Conservation (phyloP, 306 rosid species). For the Luffa aegyptiaca region DNA sequence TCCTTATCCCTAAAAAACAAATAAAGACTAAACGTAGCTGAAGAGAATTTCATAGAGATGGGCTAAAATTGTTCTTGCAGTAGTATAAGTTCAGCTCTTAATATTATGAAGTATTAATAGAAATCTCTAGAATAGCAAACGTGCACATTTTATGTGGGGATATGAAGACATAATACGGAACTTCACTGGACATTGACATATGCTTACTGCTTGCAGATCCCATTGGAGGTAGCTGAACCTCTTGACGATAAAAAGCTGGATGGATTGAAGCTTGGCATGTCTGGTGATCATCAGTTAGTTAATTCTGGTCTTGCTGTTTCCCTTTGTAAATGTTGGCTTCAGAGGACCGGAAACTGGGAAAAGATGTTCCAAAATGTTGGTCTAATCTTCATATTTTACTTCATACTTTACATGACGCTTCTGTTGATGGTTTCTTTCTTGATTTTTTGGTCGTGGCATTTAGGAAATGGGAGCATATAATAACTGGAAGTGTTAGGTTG, state of each 20-base stretch:
- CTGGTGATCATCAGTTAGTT: conserved; percentile 60
- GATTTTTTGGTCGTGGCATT: background rate
- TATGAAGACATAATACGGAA: background rate
- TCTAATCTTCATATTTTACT: conserved; percentile 2
- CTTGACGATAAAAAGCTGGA: conserved; percentile 32
- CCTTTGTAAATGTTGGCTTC: conserved; percentile 75
- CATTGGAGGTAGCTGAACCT: conserved; percentile 38
- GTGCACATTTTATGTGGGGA: conserved; percentile 5
- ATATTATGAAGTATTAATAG: background rate
- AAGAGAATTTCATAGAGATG: background rate
- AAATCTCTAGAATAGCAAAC: background rate
- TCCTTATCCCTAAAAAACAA: background rate
- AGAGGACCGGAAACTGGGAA: conserved; percentile 66
- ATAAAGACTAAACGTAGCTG: background rate
- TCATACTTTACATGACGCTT: background rate
- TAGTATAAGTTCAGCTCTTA: background rate
- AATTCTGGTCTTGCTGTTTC: conserved; percentile 79
- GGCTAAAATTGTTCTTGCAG: background rate
- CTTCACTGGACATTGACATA: conserved; percentile 1
- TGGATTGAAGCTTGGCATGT: conserved; percentile 51
- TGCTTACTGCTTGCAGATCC: conserved; percentile 42
- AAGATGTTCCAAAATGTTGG: conserved; percentile 35
- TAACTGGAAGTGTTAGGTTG: background rate
- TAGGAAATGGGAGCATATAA: background rate
- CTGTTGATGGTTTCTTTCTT: background rate